Evolutionary conservation across 768 basidiomycete species (phyloP).

Genomic region (Pleurotus sapidus): DNA sequence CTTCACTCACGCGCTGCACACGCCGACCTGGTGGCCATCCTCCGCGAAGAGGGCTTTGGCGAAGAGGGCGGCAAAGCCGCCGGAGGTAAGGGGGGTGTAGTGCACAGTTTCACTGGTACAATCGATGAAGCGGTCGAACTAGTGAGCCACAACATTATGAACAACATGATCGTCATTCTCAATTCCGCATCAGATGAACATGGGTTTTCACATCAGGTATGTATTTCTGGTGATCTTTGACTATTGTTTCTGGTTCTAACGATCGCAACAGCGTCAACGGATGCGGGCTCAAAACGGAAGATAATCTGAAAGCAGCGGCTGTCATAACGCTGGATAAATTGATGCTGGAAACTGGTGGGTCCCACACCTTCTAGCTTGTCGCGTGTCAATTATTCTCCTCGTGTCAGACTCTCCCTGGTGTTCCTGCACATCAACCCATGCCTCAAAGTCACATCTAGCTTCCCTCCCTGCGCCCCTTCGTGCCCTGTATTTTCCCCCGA

Average conservation of each 20-base stretch:
- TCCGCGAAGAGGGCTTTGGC: conserved; percentile 65
- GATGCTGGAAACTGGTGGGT: conserved; percentile 72
- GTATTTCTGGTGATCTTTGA: conserved; percentile 2
- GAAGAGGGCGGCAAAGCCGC: conserved; percentile 48
- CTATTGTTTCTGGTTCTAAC: no score
- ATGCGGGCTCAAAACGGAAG: conserved; percentile 71
- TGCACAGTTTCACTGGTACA: conserved; percentile 80
- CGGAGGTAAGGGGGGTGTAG: conserved; percentile 71
- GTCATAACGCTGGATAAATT: conserved; percentile 57
- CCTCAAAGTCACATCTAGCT: conserved; percentile 49
- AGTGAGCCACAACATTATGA: conserved; percentile 34
- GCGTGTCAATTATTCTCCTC: neutral
- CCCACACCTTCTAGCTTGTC: neutral
- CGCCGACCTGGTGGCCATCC: conserved; percentile 59
- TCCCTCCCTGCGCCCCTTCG: conserved; percentile 44
- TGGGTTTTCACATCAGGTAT: conserved; percentile 70
- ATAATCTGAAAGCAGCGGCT: conserved; percentile 54
- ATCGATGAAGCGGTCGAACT: conserved; percentile 60
- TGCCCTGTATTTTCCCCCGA: conserved; percentile 46
- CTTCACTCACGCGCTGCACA: conserved; percentile 82
- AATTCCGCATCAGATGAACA: conserved; percentile 44
- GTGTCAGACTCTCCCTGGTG: conserved; percentile 69
- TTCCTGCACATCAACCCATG: conserved; percentile 63
- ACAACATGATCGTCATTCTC: neutral
- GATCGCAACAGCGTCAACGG: conserved; percentile 55